Evolutionary conservation across 345 rosid species (phyloP), one percentile per base, ranked within the genome.

Genomic region (Chamaenerion angustifolium): DNA sequence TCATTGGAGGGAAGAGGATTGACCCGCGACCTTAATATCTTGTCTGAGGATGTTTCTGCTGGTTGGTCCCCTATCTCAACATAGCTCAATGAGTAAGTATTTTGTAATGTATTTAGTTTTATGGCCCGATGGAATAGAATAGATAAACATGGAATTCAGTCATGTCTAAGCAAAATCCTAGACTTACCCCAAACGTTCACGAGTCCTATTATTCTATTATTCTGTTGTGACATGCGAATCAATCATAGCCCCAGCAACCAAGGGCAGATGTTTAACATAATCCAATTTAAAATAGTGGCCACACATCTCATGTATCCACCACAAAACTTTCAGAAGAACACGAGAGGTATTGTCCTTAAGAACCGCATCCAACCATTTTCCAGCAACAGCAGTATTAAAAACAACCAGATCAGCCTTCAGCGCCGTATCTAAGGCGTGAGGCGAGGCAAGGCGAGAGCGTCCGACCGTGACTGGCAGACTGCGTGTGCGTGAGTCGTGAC

Each of bases 291-390:
- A 89, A 61, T 89, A 89, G 60, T 85, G 88, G 52, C 97, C 97
- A 45, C 95, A 77, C 97, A 85, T 85, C 61, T 89, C 97, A 59
- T 89, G 97, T 61, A 89, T 89, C 97, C 97, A 89, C 94, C 95
- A 89, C 43, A 89, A 72, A 21, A 81, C 68, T 66, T 89, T 89
- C 0, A 88, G 94, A 46, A 89, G 81, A 64, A 89, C 85, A 21
- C 40, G 52, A 48, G 65, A 56, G 64, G 79, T 78, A 46, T 81
- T 64, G 52, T 83, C 84, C 75, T 85, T 83, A 17, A 89, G 68
- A 64, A 85, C 88, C 27, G 71, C 76, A 76, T 83, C 88, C 54
- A 85, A 65, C 97, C 97, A 85, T 45, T 89, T 89, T 45, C 97
- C 95, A 66, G 97, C 81, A 69, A 89, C 97, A 12, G 94, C 97